Percentiles rank a stretch among this genome's conserved stretches.
Conservation (phyloP, 148 eudicot species). For the Drosera capensis region DNA sequence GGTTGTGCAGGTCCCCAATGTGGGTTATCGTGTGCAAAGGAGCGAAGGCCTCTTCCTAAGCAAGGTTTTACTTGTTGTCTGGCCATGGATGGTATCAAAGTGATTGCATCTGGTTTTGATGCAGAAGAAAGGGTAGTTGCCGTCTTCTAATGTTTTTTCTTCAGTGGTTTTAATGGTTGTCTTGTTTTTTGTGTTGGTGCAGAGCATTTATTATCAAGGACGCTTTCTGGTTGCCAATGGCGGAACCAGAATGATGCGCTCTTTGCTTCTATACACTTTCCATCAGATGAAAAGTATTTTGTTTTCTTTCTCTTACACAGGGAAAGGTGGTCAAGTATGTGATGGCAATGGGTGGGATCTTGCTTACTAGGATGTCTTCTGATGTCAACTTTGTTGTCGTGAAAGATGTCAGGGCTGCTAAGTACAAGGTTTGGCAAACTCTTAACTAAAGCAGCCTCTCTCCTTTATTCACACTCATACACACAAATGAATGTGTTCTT, state of each 20-base stretch:
- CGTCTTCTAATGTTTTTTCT: not conserved
- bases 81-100: constrained; percentile 92
- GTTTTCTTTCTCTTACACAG: constrained; percentile 21
- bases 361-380: constrained; percentile 43
- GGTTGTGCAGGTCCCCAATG: constrained; percentile 78
- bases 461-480: no score
- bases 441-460: constrained; percentile 5
- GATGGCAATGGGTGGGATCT: constrained; percentile 72
- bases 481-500: no score
- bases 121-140: constrained; percentile 57
- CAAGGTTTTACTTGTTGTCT: constrained; percentile 84
- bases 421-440: constrained; percentile 59
- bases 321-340: constrained; percentile 62
- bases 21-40: constrained; percentile 84
- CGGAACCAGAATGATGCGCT: no score
- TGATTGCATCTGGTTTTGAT: constrained; percentile 76
- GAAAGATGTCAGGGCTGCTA: constrained; percentile 77
- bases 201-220: not conserved
- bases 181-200: not conserved
- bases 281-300: not conserved
- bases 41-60: constrained; percentile 63
- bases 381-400: constrained; percentile 90
- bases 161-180: not conserved
- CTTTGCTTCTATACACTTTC: not conserved
- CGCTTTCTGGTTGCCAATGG: no score